Percentiles rank a stretch among this genome's conserved stretches.
phyloP scores from a whole-genome alignment of 1,139 yeast genomes.

The Meyerozyma carpophila region DNA sequence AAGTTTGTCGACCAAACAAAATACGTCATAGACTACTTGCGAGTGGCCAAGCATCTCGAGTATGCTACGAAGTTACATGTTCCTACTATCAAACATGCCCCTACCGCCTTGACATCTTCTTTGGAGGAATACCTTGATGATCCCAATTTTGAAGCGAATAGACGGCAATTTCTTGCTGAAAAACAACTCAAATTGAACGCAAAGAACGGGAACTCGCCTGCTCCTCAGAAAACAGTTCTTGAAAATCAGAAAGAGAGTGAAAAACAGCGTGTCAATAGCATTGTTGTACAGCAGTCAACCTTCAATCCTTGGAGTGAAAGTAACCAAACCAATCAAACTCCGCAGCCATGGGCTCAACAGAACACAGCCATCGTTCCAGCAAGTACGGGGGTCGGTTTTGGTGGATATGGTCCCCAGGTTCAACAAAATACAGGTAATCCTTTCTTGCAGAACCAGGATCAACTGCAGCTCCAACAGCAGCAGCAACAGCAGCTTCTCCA shows the following conservation, averaged over 20 bases:
- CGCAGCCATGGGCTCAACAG: slow-evolving; percentile 4
- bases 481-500: not conserved
- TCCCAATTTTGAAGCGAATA: slow-evolving; percentile 76
- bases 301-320: slow-evolving; percentile 40
- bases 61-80: slow-evolving; percentile 84
- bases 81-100: slow-evolving; percentile 96
- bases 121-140: slow-evolving; percentile 85
- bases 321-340: slow-evolving; percentile 6
- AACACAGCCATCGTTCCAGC: slow-evolving; percentile 14
- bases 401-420: slow-evolving; percentile 40
- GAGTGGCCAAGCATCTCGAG: slow-evolving; percentile 86
- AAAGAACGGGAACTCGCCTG: slow-evolving; percentile 4
- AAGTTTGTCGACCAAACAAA: slow-evolving; percentile 82
- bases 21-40: slow-evolving; percentile 79
- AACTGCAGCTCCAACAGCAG: slow-evolving; percentile 1
- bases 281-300: slow-evolving; percentile 39
- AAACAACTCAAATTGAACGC: slow-evolving; percentile 20
- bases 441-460: slow-evolving; percentile 13
- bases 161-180: slow-evolving; percentile 72
- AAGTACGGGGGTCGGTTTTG: slow-evolving; percentile 53
- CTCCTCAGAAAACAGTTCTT: not conserved
- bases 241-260: slow-evolving; percentile 6
- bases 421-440: slow-evolving; percentile 25
- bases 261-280: slow-evolving; percentile 21
- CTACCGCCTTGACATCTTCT: slow-evolving; percentile 83